Conservation (phyloP, 306 rosid species). For the Crataegus laevigata region DNA sequence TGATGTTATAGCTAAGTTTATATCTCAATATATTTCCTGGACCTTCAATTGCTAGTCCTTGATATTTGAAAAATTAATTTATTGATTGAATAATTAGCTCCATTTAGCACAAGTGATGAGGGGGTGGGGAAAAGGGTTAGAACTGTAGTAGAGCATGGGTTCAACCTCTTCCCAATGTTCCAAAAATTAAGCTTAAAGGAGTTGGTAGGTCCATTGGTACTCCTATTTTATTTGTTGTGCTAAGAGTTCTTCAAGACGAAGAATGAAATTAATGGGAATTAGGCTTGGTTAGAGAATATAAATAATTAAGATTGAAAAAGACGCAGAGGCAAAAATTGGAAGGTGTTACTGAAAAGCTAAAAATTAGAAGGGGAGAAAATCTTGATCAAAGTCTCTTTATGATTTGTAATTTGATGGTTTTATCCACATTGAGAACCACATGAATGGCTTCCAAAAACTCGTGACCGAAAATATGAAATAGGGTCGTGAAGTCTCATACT, state of each 20-base stretch:
- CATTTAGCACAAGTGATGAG: neutral
- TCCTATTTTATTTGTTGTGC: neutral
- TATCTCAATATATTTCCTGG: neutral
- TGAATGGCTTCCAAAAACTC: neutral
- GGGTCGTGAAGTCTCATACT: neutral
- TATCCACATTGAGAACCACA: neutral
- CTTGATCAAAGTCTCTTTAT: neutral
- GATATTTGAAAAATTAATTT: neutral
- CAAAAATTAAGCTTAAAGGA: neutral
- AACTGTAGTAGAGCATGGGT: neutral
- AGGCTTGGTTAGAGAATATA: neutral
- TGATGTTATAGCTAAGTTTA: neutral
- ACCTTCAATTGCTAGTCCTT: neutral
- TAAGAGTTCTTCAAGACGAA: neutral
- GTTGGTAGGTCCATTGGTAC: neutral
- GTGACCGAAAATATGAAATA: neutral
- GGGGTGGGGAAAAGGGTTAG: neutral
- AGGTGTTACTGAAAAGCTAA: too few relatives aligned
- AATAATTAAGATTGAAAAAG: neutral
- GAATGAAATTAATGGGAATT: neutral
- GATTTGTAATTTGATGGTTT: neutral
- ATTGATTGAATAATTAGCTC: neutral
- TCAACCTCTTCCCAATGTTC: neutral
- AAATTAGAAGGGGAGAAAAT: neutral
- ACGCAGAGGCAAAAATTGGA: neutral